Conservation (phyloP, 2,329 filamentous ascomycete species). For the Botrytis fragariae region DNA sequence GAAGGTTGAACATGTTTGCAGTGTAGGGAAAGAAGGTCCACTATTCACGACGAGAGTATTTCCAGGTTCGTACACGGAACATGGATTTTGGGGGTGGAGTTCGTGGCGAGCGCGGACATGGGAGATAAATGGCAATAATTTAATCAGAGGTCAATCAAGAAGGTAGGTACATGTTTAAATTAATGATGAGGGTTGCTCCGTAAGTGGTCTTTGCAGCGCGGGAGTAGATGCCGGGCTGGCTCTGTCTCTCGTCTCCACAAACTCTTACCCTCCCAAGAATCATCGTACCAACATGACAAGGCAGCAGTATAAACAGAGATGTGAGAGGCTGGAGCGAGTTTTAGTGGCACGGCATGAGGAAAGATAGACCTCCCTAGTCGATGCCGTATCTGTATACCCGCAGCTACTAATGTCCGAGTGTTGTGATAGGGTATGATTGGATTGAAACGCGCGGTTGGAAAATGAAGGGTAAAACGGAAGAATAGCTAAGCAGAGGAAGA, state of each 20-base stretch:
- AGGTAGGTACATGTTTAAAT: background rate
- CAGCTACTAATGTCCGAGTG: constrained; percentile 12
- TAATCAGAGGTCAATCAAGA: background rate
- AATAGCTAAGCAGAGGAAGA: background rate
- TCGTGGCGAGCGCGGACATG: background rate
- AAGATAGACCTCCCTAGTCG: background rate
- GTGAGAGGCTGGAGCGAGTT: constrained; percentile 8
- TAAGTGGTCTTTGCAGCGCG: background rate
- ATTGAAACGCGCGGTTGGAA: constrained; percentile 20
- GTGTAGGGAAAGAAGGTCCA: background rate
- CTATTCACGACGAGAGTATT: background rate
- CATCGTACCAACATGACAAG: constrained; percentile 16
- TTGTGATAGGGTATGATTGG: constrained; percentile 9
- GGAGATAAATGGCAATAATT: background rate
- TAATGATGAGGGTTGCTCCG: background rate
- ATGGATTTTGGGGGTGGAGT: background rate
- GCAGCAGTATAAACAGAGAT: constrained; percentile 20
- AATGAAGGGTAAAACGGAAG: background rate
- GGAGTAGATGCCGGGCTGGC: background rate
- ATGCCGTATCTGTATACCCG: background rate
- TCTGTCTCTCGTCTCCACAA: constrained; percentile 10
- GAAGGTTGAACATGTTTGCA: background rate
- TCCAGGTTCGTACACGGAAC: background rate
- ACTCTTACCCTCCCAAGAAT: background rate
- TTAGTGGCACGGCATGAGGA: constrained; percentile 16